Base-by-base conservation (phyloP, 176 grass and related monocot species). In the Bromus sterilis region DNA sequence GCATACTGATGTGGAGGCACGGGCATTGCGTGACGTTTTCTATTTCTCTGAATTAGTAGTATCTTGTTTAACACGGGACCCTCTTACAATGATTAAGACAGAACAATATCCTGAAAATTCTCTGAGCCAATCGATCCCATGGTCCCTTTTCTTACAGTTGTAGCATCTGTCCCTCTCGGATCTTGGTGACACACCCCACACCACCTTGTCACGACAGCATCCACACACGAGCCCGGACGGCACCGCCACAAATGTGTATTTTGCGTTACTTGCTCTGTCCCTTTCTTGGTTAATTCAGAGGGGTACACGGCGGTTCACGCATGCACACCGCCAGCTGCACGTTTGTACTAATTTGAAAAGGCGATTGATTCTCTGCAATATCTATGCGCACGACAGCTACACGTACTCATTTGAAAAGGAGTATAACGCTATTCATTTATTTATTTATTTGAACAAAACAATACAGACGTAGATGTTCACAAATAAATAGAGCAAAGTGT, bases 151-250 rank as follows among this genome's bases (percentile, higher is more conserved):
- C 75, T 66, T 79, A 75, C 64, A n/a, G 66, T 29, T 78, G 51
- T 29, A 46, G 68, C 66, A 34, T 44, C 20, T 62, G 43, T 23
- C 75, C 34, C 32, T 64, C 56, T 48, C 62, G 4, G 25, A 31
- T 55, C 42, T 34, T 40, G 7, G 31, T 55, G 42, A 36, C 66
- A 42, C 25, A 36, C 33, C 41, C 74, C 39, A 36, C 33, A 31
- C 74, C 39, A 9, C 21, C 39, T 43, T 20, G 14, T 37, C 64
- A 15, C 64, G 65, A 56, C 39, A 28, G 59, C 56, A 42, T 56
- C 75, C 18, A 70, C 87, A 34, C 87, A 84, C 75, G 87, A 75
- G 29, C 59, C 21, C 11, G 68, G 58, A 77, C 81, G 69, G 55
- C 16, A 11, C 48, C 15, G 44, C 46, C 86, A 66, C 44, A 35